Conservation (phyloP, 805 yeast species). For the Saccharomycopsis sp. region DNA sequence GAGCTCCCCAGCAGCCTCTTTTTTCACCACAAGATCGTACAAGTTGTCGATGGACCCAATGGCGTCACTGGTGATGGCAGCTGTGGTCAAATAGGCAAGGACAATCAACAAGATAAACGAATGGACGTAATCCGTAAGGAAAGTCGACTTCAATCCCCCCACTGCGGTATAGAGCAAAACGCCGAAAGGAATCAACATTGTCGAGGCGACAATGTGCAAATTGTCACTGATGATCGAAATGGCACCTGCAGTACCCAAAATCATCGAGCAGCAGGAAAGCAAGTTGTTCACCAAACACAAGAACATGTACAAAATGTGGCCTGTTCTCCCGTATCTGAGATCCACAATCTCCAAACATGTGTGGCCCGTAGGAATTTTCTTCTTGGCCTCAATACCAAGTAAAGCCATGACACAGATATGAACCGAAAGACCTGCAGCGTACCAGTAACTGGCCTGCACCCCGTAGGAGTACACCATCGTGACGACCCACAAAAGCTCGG, state of each 20-base stretch:
- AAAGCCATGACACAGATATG: slow-evolving; percentile 29
- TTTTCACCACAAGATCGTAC: slow-evolving; percentile 23
- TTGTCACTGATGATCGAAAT: slow-evolving; percentile 27
- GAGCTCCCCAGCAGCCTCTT: not conserved
- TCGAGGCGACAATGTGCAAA: slow-evolving; percentile 24
- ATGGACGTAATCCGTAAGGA: slow-evolving; percentile 24
- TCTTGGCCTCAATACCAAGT: slow-evolving; percentile 29
- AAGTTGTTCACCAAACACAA: slow-evolving; percentile 28
- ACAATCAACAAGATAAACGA: slow-evolving; percentile 28
- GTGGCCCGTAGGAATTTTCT: slow-evolving; percentile 32
- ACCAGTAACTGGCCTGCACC: slow-evolving; percentile 28
- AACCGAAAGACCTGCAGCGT: slow-evolving; percentile 29
- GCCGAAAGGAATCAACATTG: slow-evolving; percentile 30
- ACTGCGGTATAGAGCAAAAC: slow-evolving; percentile 30
- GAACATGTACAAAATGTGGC: slow-evolving; percentile 27
- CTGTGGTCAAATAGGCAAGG: slow-evolving; percentile 26
- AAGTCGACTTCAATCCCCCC: slow-evolving; percentile 34
- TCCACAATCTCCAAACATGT: slow-evolving; percentile 31
- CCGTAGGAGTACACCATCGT: slow-evolving; percentile 31
- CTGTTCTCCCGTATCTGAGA: slow-evolving; percentile 29
- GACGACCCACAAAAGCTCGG: slow-evolving; percentile 28
- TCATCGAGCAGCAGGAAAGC: slow-evolving; percentile 30
- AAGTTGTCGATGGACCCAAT: slow-evolving; percentile 29
- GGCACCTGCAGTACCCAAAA: slow-evolving; percentile 32
- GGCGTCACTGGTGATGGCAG: slow-evolving; percentile 25